Percentiles rank a stretch among this genome's conserved stretches.
Conservation (phyloP, 1,284 basidiomycete species). For the Marasmius oreades region DNA sequence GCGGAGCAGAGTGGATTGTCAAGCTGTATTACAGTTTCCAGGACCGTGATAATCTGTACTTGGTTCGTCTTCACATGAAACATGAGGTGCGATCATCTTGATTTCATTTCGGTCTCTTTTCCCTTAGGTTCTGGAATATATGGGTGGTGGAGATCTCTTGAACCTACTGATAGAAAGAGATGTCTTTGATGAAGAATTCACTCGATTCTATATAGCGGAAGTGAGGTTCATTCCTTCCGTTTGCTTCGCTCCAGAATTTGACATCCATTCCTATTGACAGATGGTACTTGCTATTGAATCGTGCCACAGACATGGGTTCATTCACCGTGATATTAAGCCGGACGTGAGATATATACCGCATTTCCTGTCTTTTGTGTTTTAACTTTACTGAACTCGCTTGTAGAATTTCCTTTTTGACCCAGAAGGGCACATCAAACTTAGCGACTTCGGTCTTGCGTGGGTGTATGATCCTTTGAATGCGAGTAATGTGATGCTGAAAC, state of each 20-base stretch:
- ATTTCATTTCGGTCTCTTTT: constrained; percentile 52
- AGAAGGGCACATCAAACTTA: constrained; percentile 90
- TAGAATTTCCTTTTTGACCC: constrained; percentile 95
- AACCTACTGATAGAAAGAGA: constrained; percentile 94
- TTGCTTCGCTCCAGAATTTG: constrained; percentile 11
- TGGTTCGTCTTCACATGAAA: constrained; percentile 53
- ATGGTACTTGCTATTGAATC: constrained; percentile 97
- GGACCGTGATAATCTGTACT: constrained; percentile 89
- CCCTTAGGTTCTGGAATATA: constrained; percentile 82
- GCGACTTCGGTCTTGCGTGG: constrained; percentile 94
- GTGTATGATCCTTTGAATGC: constrained; percentile 34
- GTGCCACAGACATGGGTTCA: constrained; percentile 93
- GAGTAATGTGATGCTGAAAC: constrained; percentile 14
- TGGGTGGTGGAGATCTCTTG: constrained; percentile 94
- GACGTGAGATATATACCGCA: constrained; percentile 54
- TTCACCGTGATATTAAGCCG: constrained; percentile 96
- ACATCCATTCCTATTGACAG: constrained; percentile 35
- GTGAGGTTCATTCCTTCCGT: constrained; percentile 34
- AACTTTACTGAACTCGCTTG: constrained; percentile 23
- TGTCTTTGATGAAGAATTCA: constrained; percentile 91
- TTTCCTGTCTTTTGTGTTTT: constrained; percentile 19
- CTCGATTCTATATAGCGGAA: constrained; percentile 94
- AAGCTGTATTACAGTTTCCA: constrained; percentile 90
- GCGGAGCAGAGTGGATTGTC: constrained; percentile 89
- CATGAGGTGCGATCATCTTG: constrained; percentile 40